Evolutionary conservation across 116 monocot genomes (phyloP).

Genomic region (Dioscorea cayenensis): DNA sequence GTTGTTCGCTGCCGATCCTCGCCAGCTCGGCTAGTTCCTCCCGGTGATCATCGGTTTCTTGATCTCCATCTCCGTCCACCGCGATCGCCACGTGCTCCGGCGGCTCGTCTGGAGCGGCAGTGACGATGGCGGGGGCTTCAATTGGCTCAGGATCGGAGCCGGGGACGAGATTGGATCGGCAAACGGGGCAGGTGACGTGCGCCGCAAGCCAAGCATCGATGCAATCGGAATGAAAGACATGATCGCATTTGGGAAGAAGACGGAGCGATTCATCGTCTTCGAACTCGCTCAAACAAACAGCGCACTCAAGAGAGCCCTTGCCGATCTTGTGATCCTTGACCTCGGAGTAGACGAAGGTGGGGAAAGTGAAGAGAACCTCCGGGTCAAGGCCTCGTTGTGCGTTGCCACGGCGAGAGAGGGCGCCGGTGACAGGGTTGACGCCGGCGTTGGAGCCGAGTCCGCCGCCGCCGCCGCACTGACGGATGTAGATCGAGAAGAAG

Average conservation of each 20-base stretch:
- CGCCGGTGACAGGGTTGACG: constrained; percentile 3
- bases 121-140: background rate
- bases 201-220: constrained; percentile 77
- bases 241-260: constrained; percentile 66
- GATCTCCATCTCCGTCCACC: background rate
- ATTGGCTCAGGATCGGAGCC: background rate
- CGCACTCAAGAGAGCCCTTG: constrained; percentile 74
- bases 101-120: background rate
- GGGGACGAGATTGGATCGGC: constrained; percentile 42
- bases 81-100: background rate
- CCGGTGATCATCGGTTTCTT: background rate
- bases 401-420: constrained; percentile 15
- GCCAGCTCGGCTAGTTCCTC: constrained; percentile 9
- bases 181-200: constrained; percentile 86
- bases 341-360: constrained; percentile 72
- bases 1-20: constrained; percentile 11
- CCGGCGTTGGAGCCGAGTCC: background rate
- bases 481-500: constrained; percentile 69
- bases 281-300: constrained; percentile 78
- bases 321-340: constrained; percentile 70
- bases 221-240: constrained; percentile 82
- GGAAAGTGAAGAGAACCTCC: constrained; percentile 40
- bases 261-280: constrained; percentile 70
- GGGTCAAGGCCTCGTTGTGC: constrained; percentile 34
- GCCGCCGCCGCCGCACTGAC: constrained; percentile 37